Percentiles rank a stretch among this genome's conserved stretches.
Conservation (phyloP, 352 stramenopile species). For the Phytophthora constricta region DNA sequence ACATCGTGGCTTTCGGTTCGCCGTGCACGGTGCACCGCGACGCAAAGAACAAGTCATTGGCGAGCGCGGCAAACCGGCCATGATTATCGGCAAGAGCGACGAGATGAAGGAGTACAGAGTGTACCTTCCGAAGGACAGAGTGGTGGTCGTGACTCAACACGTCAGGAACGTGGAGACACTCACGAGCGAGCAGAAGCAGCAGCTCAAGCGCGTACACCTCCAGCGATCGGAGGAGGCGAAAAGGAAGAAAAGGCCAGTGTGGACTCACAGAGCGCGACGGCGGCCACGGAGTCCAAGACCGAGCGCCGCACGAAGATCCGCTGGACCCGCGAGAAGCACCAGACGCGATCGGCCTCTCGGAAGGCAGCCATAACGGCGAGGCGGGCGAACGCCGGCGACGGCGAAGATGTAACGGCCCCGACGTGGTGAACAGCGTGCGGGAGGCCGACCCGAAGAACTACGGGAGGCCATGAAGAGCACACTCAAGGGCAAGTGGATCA, state of each 20-base stretch:
- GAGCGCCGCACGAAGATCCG: slow-evolving; percentile 5
- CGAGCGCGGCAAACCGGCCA: slow-evolving; percentile 4
- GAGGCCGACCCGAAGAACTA: slow-evolving; percentile 21
- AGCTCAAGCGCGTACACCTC: not conserved
- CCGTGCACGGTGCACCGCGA: slow-evolving; percentile 14
- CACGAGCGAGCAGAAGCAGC: not conserved
- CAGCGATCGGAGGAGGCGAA: slow-evolving; percentile 8
- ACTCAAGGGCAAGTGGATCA: slow-evolving; percentile 1
- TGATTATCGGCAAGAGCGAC: slow-evolving; percentile 20
- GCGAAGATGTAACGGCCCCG: not conserved
- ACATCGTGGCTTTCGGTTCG: slow-evolving; percentile 25
- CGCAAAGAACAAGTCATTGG: slow-evolving; percentile 11
- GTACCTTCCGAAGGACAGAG: slow-evolving; percentile 11
- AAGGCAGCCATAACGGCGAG: too few relatives aligned
- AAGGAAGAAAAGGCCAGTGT: slow-evolving; percentile 8
- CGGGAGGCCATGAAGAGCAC: slow-evolving; percentile 13
- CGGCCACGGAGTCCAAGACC: not conserved
- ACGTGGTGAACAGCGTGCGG: slow-evolving; percentile 5
- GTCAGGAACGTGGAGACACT: slow-evolving; percentile 9
- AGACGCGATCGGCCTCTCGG: slow-evolving; percentile 30
- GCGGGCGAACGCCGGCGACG: not conserved
- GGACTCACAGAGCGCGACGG: not conserved
- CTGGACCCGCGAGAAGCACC: slow-evolving; percentile 29
- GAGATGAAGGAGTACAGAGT: slow-evolving; percentile 23
- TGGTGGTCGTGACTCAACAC: slow-evolving; percentile 10